Evolutionary conservation across 2,329 filamentous ascomycete genomes (phyloP).

Genomic region (Cordyceps militaris): DNA sequence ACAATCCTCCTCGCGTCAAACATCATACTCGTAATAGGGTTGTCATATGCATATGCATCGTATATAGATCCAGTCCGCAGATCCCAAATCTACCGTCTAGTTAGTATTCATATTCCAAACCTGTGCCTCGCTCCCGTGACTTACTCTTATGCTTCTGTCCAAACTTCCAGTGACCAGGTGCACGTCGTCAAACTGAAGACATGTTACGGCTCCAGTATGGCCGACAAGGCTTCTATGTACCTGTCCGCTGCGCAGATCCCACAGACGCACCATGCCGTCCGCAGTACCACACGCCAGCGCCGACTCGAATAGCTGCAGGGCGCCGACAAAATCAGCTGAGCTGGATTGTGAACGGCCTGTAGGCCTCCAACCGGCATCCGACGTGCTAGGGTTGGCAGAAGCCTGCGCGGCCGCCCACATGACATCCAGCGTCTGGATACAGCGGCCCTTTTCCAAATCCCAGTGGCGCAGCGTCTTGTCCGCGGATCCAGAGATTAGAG

Average conservation of each 20-base stretch:
- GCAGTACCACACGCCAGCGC: slow-evolving; percentile 94
- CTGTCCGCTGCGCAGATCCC: slow-evolving; percentile 93
- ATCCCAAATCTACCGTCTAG: slow-evolving; percentile 77
- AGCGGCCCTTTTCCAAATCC: slow-evolving; percentile 95
- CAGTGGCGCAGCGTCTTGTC: slow-evolving; percentile 97
- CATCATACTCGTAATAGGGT: slow-evolving; percentile 91
- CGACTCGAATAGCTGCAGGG: slow-evolving; percentile 91
- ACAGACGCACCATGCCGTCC: slow-evolving; percentile 92
- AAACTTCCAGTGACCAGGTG: slow-evolving; percentile 89
- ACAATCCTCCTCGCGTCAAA: slow-evolving; percentile 89
- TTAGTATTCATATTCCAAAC: background rate
- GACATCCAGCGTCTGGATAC: slow-evolving; percentile 93
- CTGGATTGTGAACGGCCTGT: slow-evolving; percentile 55
- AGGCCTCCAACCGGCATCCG: slow-evolving; percentile 64
- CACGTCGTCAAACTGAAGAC: slow-evolving; percentile 91
- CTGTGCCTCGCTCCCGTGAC: slow-evolving; percentile 27
- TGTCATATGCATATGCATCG: slow-evolving; percentile 93
- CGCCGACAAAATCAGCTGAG: slow-evolving; percentile 85
- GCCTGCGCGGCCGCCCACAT: slow-evolving; percentile 96
- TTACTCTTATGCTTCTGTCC: slow-evolving; percentile 88
- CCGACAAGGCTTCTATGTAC: slow-evolving; percentile 95
- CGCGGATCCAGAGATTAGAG: slow-evolving; percentile 87
- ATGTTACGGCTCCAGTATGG: slow-evolving; percentile 90
- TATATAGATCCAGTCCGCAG: slow-evolving; percentile 91
- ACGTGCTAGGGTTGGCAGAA: slow-evolving; percentile 57